phyloP scores from a whole-genome alignment of 164 flowering plant species.

The Tinospora cordifolia region DNA sequence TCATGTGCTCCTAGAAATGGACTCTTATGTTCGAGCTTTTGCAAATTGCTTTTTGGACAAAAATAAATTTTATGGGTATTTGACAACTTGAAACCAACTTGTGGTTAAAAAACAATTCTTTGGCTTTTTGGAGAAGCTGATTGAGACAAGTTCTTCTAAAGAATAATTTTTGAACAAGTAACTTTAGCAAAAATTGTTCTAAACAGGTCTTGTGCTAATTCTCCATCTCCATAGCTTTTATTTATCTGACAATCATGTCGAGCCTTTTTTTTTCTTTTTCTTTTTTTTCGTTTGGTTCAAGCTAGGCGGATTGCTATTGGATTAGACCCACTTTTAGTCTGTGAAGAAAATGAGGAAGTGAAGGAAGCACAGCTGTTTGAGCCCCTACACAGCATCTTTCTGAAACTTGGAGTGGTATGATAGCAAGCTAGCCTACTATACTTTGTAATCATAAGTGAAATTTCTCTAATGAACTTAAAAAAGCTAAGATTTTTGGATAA shows the following conservation, averaged over 20 bases:
- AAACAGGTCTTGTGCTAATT: background rate
- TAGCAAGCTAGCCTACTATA: background rate
- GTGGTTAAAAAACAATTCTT: too few relatives aligned
- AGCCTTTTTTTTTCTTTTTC: background rate
- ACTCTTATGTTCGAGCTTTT: too few relatives aligned
- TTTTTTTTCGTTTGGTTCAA: conserved; percentile 13
- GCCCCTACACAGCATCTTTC: conserved; percentile 31
- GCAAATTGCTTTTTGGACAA: too few relatives aligned
- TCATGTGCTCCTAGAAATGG: too few relatives aligned
- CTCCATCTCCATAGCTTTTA: background rate
- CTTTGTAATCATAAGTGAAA: background rate
- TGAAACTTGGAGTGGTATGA: conserved; percentile 53
- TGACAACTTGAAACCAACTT: too few relatives aligned
- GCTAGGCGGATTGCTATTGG: conserved; percentile 56
- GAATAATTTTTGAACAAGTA: too few relatives aligned
- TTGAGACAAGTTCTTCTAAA: too few relatives aligned
- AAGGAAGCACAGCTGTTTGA: conserved; percentile 16
- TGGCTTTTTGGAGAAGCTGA: too few relatives aligned
- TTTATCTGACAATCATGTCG: background rate
- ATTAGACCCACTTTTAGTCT: conserved; percentile 34
- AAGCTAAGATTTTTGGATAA: background rate
- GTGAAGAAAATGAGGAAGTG: conserved; percentile 19
- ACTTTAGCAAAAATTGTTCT: too few relatives aligned
- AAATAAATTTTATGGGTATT: too few relatives aligned
- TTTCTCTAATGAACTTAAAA: background rate